Evolutionary conservation across 163 green algal genomes (phyloP).

Genomic region (Scenedesmus sp.): DNA sequence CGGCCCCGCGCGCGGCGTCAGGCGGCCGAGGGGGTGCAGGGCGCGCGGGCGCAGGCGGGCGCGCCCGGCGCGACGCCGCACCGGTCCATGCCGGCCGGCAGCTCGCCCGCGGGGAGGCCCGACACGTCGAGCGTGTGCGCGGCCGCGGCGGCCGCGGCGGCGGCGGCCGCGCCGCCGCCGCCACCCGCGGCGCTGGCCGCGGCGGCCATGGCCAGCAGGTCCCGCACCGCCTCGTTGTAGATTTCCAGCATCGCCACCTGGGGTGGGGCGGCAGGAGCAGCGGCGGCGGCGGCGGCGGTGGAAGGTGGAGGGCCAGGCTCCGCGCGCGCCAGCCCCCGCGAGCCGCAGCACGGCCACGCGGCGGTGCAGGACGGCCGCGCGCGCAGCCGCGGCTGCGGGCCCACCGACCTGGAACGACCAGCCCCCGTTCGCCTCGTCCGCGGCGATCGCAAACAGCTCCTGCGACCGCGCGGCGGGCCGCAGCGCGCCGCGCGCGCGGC

Average conservation of each 20-base stretch:
- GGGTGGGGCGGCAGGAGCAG: no score
- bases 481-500: neutral
- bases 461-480: no score
- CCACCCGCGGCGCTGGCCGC: neutral
- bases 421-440: conserved; percentile 52
- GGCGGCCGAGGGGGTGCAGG: neutral
- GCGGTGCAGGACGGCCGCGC: no score
- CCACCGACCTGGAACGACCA: no score
- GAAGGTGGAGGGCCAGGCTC: no score
- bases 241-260: conserved; percentile 67
- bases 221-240: conserved; percentile 71
- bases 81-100: conserved; percentile 57
- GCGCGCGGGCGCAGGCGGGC: neutral
- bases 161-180: neutral
- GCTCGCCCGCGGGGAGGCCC: conserved; percentile 56
- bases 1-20: neutral
- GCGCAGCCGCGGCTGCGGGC: no score
- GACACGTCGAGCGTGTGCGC: conserved; percentile 61
- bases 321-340: no score
- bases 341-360: no score
- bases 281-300: no score
- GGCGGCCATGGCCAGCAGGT: conserved; percentile 53
- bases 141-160: conserved; percentile 61
- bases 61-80: conserved; percentile 5
- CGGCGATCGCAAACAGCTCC: conserved; percentile 64